Conservation (phyloP, 257 asterid species). For the Nemophila menziesii region DNA sequence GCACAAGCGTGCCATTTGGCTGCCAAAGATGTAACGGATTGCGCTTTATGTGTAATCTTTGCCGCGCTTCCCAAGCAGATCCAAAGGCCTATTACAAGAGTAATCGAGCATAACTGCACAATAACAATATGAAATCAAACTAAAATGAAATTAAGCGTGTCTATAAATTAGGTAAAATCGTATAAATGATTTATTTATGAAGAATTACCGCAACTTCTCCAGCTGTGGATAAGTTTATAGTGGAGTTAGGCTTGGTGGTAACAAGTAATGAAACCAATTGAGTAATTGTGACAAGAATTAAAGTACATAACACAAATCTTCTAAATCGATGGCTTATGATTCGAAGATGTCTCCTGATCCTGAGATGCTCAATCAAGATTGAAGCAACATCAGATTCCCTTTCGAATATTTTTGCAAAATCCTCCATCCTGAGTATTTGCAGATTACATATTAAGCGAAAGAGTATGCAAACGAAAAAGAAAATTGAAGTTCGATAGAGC, state of each 20-base stretch:
- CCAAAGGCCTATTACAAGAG: slow-evolving; percentile 68
- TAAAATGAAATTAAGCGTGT: no score
- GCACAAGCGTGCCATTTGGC: slow-evolving; percentile 94
- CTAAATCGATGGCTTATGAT: slow-evolving; percentile 85
- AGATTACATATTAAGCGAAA: slow-evolving; percentile 73
- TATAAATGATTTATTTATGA: no score
- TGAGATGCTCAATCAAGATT: slow-evolving; percentile 69
- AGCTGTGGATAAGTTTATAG: slow-evolving; percentile 39
- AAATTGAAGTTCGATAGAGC: slow-evolving; percentile 70
- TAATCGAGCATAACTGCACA: slow-evolving; percentile 64
- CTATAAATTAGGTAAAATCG: no score
- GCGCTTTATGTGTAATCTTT: slow-evolving; percentile 85
- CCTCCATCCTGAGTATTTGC: slow-evolving; percentile 67
- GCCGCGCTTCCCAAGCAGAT: slow-evolving; percentile 88
- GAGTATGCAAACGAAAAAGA: slow-evolving; percentile 72
- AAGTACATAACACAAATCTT: slow-evolving; percentile 46
- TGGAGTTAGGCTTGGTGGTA: slow-evolving; percentile 43
- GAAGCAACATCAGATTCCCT: slow-evolving; percentile 53
- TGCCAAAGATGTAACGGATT: slow-evolving; percentile 57
- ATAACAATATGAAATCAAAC: no score
- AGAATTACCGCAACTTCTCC: slow-evolving; percentile 91
- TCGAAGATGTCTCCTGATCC: slow-evolving; percentile 70
- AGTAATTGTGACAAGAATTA: slow-evolving; percentile 64
- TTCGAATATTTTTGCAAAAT: slow-evolving; percentile 69
- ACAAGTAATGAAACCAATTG: slow-evolving; percentile 65